These are phyloP conservation scores for Jamesozyma lodderae DNA, from an alignment of 805 yeast species.

Conservation along the genomic window DNA sequence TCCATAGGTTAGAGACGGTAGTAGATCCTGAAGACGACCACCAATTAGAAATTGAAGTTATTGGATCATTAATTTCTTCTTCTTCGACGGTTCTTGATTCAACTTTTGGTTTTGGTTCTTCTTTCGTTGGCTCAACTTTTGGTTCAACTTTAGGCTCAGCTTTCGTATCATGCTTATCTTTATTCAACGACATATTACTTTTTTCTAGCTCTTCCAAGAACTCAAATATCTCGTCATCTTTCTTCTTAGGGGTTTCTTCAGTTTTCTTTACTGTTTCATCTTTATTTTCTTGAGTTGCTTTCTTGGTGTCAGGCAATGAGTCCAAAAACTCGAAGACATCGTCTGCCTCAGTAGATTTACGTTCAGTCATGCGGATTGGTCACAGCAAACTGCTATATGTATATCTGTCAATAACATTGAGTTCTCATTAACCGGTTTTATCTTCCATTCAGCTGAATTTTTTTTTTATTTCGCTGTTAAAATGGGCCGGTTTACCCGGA, in stretches of 20 bases:
- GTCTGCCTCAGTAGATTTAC: slow-evolving; percentile 45
- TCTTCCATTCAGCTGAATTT: too few relatives aligned
- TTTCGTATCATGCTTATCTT: slow-evolving; percentile 8
- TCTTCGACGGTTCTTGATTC: slow-evolving; percentile 12
- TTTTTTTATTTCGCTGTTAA: too few relatives aligned
- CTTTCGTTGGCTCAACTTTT: slow-evolving; percentile 14
- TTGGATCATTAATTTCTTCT: slow-evolving; percentile 43
- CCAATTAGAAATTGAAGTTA: slow-evolving; percentile 61
- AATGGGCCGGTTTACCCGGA: too few relatives aligned
- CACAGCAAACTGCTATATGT: too few relatives aligned
- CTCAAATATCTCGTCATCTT: slow-evolving; percentile 33
- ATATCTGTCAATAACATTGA: too few relatives aligned
- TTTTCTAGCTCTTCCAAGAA: slow-evolving; percentile 61
- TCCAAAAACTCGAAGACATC: slow-evolving; percentile 75
- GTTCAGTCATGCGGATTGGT: slow-evolving; percentile 19
- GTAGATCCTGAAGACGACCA: slow-evolving; percentile 64
- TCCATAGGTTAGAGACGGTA: slow-evolving; percentile 61
- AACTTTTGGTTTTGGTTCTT: slow-evolving; percentile 12
- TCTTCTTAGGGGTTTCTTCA: slow-evolving; percentile 4
- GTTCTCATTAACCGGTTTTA: too few relatives aligned
- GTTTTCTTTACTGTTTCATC: slow-evolving; percentile 6
- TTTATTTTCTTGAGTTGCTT: slow-evolving; percentile 6
- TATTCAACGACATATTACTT: slow-evolving; percentile 37
- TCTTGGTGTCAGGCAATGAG: slow-evolving; percentile 53
- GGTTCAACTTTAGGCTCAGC: slow-evolving; percentile 16